Conservation (phyloP, 2,329 filamentous ascomycete species). For the Parafenestella ontariensis region DNA sequence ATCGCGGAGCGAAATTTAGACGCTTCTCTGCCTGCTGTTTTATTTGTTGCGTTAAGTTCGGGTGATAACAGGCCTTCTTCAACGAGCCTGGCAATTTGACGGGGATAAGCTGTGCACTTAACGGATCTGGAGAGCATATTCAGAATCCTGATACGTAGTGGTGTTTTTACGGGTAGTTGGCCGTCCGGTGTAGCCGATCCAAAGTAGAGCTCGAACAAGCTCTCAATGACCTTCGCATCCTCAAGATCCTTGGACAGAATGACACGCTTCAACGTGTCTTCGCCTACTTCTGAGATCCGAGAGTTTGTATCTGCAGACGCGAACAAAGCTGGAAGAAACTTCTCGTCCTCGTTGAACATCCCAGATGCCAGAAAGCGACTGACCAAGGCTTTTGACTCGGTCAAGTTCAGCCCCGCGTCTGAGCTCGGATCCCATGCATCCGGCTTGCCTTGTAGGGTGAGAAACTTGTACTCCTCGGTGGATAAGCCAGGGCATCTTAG, state of each 20-base stretch:
- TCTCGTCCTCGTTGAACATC: slow-evolving; percentile 81
- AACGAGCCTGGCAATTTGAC: slow-evolving; percentile 73
- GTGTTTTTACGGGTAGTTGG: slow-evolving; percentile 60
- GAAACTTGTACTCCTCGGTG: slow-evolving; percentile 71
- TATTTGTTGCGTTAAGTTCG: slow-evolving; percentile 41
- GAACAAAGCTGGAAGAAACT: slow-evolving; percentile 82
- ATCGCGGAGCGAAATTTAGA: slow-evolving; percentile 81
- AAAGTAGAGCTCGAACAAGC: slow-evolving; percentile 76
- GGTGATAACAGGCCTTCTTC: slow-evolving; percentile 66
- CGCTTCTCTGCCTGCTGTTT: slow-evolving; percentile 71
- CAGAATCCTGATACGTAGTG: slow-evolving; percentile 80
- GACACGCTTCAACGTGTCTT: slow-evolving; percentile 85
- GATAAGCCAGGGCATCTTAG: slow-evolving; percentile 67
- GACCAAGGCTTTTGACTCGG: slow-evolving; percentile 73
- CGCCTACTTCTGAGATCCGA: slow-evolving; percentile 80
- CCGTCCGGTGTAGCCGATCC: slow-evolving; percentile 54
- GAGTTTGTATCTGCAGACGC: slow-evolving; percentile 84
- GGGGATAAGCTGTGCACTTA: slow-evolving; percentile 72
- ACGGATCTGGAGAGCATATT: slow-evolving; percentile 78
- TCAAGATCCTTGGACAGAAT: slow-evolving; percentile 74
- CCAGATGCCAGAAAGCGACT: slow-evolving; percentile 80
- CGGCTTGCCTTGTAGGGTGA: slow-evolving; percentile 70
- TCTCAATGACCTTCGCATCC: slow-evolving; percentile 65
- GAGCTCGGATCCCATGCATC: slow-evolving; percentile 71
- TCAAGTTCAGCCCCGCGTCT: slow-evolving; percentile 68